A percentile compares a stretch with the other conserved stretches of the same genome.
These are phyloP conservation scores for Yamadazyma trypodendri DNA, from an alignment of 1,139 yeast species.

Conservation along the genomic window DNA sequence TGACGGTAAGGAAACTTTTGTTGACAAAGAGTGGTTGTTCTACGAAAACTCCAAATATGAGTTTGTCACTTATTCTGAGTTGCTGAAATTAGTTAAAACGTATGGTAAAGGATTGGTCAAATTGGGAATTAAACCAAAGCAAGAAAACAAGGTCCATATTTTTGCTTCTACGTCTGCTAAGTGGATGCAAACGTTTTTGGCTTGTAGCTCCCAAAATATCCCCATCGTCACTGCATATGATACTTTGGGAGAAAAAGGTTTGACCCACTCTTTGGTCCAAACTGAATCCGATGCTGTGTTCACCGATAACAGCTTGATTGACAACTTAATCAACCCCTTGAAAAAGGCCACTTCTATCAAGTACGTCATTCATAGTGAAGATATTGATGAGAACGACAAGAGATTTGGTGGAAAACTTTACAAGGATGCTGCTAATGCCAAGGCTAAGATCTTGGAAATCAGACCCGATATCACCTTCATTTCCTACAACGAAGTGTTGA, in stretches of 20 bases:
- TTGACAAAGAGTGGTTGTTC: constrained; percentile 84
- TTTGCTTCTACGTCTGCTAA: constrained; percentile 82
- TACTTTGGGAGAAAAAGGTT: constrained; percentile 89
- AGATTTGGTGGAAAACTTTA: constrained; percentile 62
- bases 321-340: constrained; percentile 69
- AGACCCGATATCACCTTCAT: constrained; percentile 77
- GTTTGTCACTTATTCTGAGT: constrained; percentile 61
- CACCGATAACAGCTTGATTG: constrained; percentile 75
- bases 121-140: constrained; percentile 68
- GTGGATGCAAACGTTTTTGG: constrained; percentile 90
- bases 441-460: constrained; percentile 54
- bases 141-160: constrained; percentile 68
- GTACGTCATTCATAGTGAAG: constrained; percentile 69
- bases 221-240: constrained; percentile 97
- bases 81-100: constrained; percentile 47
- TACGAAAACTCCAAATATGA: constrained; percentile 77
- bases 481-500: constrained; percentile 64
- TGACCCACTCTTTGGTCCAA: constrained; percentile 80
- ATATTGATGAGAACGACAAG: constrained; percentile 59
- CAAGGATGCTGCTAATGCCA: constrained; percentile 53
- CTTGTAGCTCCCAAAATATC: constrained; percentile 71
- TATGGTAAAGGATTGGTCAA: constrained; percentile 76
- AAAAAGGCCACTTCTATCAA: constrained; percentile 61
- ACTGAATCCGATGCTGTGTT: constrained; percentile 77
- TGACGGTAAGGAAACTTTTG: constrained; percentile 69